Percentiles rank a stretch among this genome's conserved stretches.
Conservation (phyloP, 1,284 basidiomycete species). For the Marasmius sp. region DNA sequence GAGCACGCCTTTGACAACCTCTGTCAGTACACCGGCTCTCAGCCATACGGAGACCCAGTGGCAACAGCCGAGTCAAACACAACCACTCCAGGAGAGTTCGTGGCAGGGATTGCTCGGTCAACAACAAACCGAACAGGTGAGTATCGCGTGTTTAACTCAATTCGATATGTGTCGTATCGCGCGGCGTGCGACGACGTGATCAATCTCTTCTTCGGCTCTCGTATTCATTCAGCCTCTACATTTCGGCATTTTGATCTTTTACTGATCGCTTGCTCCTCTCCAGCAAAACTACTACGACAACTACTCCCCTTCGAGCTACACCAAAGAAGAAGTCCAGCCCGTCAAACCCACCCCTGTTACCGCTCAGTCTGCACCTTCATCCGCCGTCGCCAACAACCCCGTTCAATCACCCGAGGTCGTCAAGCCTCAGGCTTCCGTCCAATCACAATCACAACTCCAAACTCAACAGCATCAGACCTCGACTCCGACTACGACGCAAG, state of each 20-base stretch:
- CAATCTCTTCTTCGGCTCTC: no score
- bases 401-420: no score
- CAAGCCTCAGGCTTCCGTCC: slow-evolving; percentile 19
- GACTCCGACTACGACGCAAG: slow-evolving; percentile 32
- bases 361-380: background rate
- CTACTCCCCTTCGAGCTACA: no score
- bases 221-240: no score
- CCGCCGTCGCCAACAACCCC: no score
- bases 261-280: no score
- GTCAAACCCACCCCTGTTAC: no score
- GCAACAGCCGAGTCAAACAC: background rate
- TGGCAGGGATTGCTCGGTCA: background rate
- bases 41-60: background rate
- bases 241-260: no score
- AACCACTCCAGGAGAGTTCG: background rate
- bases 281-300: no score
- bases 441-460: slow-evolving; percentile 12
- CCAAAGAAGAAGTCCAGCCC: no score
- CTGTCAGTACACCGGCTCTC: background rate
- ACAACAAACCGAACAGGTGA: background rate
- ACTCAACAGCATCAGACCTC: slow-evolving; percentile 38
- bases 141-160: background rate
- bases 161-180: no score
- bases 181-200: no score
- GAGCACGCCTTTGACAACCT: background rate